Base-by-base conservation (phyloP, 2,329 filamentous ascomycete species). In the Epichloe coenophiala region DNA sequence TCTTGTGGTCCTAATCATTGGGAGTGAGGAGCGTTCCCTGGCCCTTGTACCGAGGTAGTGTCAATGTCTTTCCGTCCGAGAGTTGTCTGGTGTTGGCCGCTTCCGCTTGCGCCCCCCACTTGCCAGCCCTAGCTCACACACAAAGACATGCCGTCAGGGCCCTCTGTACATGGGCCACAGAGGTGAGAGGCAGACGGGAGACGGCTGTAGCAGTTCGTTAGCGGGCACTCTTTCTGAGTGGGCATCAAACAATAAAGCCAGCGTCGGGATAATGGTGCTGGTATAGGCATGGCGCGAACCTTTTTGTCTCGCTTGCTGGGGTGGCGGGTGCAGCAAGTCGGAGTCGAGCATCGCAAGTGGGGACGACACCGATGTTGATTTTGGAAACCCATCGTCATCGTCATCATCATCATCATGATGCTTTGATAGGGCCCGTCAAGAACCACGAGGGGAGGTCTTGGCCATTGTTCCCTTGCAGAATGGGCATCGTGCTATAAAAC, bases 251-350 rank as follows among this genome's bases (percentile, higher is more conserved):
- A 52, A 52, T 52, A 42, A 51, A 51, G 37, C n/a, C 45, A 47
- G 49, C 44, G 49, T 36, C 27, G 44, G 39, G 37, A 40, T 4
- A 31, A 31, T n/a, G 21, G 47, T 49, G 43, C 46, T 40, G 51
- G 47, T 45, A 48, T 31, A 49, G 51, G 41, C 51, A 49, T 46
- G 48, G 51, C 43, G 51, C 35, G 38, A 47, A 47, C 48, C 17
- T 38, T 51, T 45, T 51, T 45, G 51, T 53, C 51, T 47, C 38
- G 48, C 47, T 47, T 53, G 48, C 45, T 31, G 17, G 19, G 43
- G 47, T 44, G 47, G 51, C 47, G 47, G 35, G 45, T 50, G 48
- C 44, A 41, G 38, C 47, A 40, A 27, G 45, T 37, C 17, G 23
- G 37, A 49, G 43, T 17, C 19, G 17, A 49, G 43, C 21, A 47